A percentile compares a stretch with the other conserved stretches of the same genome.
Evolutionary conservation across 1,284 basidiomycete genomes (phyloP).

Genomic region (Wallemia hederae): DNA sequence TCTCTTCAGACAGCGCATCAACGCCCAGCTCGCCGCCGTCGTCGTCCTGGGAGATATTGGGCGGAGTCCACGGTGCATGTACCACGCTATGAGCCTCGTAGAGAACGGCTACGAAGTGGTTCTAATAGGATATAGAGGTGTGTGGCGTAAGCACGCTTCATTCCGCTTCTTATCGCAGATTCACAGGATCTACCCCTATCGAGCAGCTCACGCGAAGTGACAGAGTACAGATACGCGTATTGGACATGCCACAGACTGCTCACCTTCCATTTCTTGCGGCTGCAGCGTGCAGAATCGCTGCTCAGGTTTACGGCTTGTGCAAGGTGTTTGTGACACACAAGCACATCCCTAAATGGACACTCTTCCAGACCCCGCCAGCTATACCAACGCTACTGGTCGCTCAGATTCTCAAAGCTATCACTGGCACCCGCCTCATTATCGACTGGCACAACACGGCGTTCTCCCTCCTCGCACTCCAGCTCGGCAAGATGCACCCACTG

Average conservation of each 20-base stretch:
- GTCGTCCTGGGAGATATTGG: slow-evolving; percentile 89
- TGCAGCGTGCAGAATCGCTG: slow-evolving; percentile 27
- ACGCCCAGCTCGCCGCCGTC: slow-evolving; percentile 31
- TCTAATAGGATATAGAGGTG: slow-evolving; percentile 63
- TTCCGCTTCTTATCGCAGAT: neutral
- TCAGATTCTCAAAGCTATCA: slow-evolving; percentile 34
- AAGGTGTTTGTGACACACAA: neutral
- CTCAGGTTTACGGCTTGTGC: slow-evolving; percentile 33
- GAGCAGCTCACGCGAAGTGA: neutral
- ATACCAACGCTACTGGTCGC: slow-evolving; percentile 76
- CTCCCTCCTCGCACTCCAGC: slow-evolving; percentile 58
- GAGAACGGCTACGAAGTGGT: slow-evolving; percentile 47
- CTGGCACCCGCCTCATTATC: slow-evolving; percentile 60
- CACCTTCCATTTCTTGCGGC: slow-evolving; percentile 27
- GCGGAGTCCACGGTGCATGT: slow-evolving; percentile 91
- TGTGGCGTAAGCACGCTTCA: slow-evolving; percentile 7
- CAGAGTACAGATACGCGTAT: neutral
- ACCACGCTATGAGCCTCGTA: slow-evolving; percentile 77
- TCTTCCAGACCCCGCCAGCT: slow-evolving; percentile 64
- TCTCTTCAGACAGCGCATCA: neutral
- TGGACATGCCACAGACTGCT: slow-evolving; percentile 27
- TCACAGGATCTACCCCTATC: neutral
- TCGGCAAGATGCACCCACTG: slow-evolving; percentile 35
- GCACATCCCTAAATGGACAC: slow-evolving; percentile 5
- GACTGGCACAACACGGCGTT: slow-evolving; percentile 99